phyloP scores from a whole-genome alignment of 768 basidiomycete genomes.

The Auricularia auricula-judae region DNA sequence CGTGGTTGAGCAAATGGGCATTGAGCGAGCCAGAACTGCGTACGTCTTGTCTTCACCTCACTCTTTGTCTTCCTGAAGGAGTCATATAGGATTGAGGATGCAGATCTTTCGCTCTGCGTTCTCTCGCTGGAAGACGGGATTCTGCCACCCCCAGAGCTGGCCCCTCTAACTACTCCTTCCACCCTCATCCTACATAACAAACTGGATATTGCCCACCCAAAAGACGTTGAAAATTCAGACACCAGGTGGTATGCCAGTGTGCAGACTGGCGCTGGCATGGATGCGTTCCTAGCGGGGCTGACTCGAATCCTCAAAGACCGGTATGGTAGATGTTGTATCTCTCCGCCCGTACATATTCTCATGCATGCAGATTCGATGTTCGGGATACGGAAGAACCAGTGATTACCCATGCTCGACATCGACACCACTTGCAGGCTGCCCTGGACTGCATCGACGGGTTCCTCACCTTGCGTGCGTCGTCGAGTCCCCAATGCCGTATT shows the following conservation, averaged over 20 bases:
- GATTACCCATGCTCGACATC: conserved; percentile 72
- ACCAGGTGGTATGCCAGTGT: conserved; percentile 56
- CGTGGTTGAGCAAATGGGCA: conserved; percentile 59
- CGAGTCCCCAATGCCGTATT: conserved; percentile 1
- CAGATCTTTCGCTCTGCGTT: conserved; percentile 73
- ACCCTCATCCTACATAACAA: conserved; percentile 78
- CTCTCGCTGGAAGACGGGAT: conserved; percentile 48
- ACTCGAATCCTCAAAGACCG: conserved; percentile 36
- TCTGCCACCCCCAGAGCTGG: conserved; percentile 35
- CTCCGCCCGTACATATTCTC: conserved; percentile 3
- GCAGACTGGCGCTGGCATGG: conserved; percentile 42
- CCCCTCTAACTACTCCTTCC: conserved; percentile 35
- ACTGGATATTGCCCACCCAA: conserved; percentile 37
- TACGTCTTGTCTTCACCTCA: conserved; percentile 25
- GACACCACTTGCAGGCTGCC: conserved; percentile 61
- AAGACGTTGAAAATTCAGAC: not conserved
- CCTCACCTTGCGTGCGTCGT: conserved; percentile 30
- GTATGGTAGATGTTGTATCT: conserved; percentile 22
- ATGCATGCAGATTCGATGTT: conserved; percentile 11
- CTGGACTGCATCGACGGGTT: conserved; percentile 53
- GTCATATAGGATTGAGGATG: conserved; percentile 40
- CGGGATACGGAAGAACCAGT: conserved; percentile 37
- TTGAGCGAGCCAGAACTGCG: conserved; percentile 61
- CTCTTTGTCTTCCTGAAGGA: not conserved
- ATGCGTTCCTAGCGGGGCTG: conserved; percentile 50